These are phyloP conservation scores for Neopestalotiopsis sp. DNA, from an alignment of 2,329 filamentous ascomycete genomes.

Conservation along the genomic window DNA sequence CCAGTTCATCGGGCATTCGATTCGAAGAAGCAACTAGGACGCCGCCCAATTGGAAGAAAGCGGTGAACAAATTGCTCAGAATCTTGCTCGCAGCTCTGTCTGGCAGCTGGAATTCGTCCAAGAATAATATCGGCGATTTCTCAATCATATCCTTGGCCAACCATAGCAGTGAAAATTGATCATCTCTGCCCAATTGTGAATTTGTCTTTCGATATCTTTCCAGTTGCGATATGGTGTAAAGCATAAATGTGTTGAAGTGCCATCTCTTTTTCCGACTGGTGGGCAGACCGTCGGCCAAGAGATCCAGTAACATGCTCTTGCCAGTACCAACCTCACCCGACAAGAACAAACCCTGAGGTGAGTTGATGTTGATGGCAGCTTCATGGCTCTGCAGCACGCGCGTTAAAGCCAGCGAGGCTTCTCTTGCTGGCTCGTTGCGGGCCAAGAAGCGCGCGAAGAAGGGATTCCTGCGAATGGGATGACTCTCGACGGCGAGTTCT, in stretches of 20 bases:
- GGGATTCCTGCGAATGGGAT: slow-evolving; percentile 63
- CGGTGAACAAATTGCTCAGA: slow-evolving; percentile 76
- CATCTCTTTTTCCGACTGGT: slow-evolving; percentile 74
- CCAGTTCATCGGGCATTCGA: slow-evolving; percentile 81
- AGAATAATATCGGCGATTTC: slow-evolving; percentile 75
- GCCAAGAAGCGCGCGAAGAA: slow-evolving; percentile 47
- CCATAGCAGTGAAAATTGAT: slow-evolving; percentile 69
- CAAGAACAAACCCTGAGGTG: slow-evolving; percentile 75
- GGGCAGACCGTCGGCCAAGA: slow-evolving; percentile 79
- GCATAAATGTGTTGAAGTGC: slow-evolving; percentile 89
- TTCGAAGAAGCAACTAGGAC: slow-evolving; percentile 83
- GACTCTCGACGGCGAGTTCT: slow-evolving; percentile 53
- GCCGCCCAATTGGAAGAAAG: slow-evolving; percentile 82
- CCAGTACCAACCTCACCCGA: slow-evolving; percentile 84
- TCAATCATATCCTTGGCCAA: slow-evolving; percentile 78
- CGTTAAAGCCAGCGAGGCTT: slow-evolving; percentile 68
- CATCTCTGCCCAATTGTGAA: slow-evolving; percentile 24
- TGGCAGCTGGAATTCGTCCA: slow-evolving; percentile 85
- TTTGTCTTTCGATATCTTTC: slow-evolving; percentile 63
- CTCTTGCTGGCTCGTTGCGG: slow-evolving; percentile 47
- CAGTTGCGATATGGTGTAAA: slow-evolving; percentile 74
- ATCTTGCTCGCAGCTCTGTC: slow-evolving; percentile 81
- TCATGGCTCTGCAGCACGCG: slow-evolving; percentile 73
- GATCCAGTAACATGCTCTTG: slow-evolving; percentile 84
- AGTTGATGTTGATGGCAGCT: slow-evolving; percentile 72